Percentiles rank a stretch among this genome's conserved stretches.
Conservation (phyloP, 768 basidiomycete species). For the Guyanaporus albipodus region DNA sequence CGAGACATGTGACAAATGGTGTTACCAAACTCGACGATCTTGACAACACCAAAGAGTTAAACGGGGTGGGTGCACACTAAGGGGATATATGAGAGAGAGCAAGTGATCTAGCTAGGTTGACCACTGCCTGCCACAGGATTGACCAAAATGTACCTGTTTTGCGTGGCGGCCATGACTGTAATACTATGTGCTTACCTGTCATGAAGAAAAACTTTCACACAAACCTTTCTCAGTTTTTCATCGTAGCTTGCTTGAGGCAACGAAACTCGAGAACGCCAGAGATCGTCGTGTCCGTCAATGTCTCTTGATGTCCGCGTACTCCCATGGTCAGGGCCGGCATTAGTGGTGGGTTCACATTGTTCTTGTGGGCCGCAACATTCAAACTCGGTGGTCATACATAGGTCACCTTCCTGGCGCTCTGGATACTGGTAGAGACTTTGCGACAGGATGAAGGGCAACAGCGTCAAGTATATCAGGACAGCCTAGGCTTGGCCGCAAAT, state of each 20-base stretch:
- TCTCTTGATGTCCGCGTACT: background rate
- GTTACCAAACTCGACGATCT: slow-evolving; percentile 14
- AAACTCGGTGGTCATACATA: background rate
- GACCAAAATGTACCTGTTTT: too few relatives aligned
- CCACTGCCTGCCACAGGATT: too few relatives aligned
- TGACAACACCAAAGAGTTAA: slow-evolving; percentile 14
- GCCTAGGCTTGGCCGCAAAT: slow-evolving; percentile 16
- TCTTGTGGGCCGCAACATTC: background rate
- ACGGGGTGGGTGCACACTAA: slow-evolving; percentile 12
- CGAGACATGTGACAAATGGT: slow-evolving; percentile 12
- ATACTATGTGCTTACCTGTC: too few relatives aligned
- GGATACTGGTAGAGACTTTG: slow-evolving; percentile 11
- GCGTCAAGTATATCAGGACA: slow-evolving; percentile 1
- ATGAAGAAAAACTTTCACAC: background rate
- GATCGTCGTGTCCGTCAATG: background rate
- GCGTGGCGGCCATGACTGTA: too few relatives aligned
- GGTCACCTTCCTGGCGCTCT: slow-evolving; percentile 16
- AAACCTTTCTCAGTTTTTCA: background rate
- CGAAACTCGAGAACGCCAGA: background rate
- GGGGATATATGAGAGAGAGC: background rate
- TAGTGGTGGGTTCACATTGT: slow-evolving; percentile 8
- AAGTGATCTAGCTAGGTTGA: too few relatives aligned
- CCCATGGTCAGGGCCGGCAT: background rate
- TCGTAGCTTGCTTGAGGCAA: background rate
- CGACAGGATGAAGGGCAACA: background rate